A percentile compares a stretch with the other conserved stretches of the same genome.
These are phyloP conservation scores for Mycena metata DNA, from an alignment of 768 basidiomycete species.

Conservation along the genomic window DNA sequence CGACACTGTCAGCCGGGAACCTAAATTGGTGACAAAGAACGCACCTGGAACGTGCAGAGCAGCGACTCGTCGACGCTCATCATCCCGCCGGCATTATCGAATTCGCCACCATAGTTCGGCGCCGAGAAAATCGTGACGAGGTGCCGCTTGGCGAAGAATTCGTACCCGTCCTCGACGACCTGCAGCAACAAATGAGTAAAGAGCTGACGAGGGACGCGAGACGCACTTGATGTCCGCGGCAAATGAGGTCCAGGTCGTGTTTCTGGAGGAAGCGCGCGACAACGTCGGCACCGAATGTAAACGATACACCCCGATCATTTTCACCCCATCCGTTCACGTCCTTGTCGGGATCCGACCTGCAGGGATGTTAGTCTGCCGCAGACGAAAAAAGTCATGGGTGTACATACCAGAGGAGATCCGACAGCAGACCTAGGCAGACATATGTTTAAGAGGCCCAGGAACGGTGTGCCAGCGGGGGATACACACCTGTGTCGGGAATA, in stretches of 20 bases:
- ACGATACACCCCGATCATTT: slow-evolving; percentile 98
- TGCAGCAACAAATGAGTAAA: slow-evolving; percentile 38
- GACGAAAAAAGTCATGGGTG: slow-evolving; percentile 43
- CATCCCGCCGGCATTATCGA: slow-evolving; percentile 78
- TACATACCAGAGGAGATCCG: slow-evolving; percentile 93
- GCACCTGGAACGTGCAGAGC: slow-evolving; percentile 22
- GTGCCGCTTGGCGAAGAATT: slow-evolving; percentile 88
- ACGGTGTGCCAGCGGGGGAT: no score
- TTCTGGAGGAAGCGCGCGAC: slow-evolving; percentile 98
- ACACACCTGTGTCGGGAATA: slow-evolving; percentile 94
- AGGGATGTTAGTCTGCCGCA: not conserved
- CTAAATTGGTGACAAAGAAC: not conserved
- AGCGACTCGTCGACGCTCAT: slow-evolving; percentile 22
- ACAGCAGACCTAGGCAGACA: slow-evolving; percentile 77
- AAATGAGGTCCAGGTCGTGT: slow-evolving; percentile 99
- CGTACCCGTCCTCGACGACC: slow-evolving; percentile 90
- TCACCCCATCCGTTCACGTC: slow-evolving; percentile 99
- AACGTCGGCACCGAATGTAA: slow-evolving; percentile 98
- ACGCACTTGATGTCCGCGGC: slow-evolving; percentile 95
- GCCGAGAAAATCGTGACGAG: slow-evolving; percentile 87
- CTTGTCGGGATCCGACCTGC: slow-evolving; percentile 82
- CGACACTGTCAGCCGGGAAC: not conserved
- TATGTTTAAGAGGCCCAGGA: not conserved
- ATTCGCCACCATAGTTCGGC: slow-evolving; percentile 82
- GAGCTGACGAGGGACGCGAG: slow-evolving; percentile 71